Base-by-base conservation (phyloP, 2,329 filamentous ascomycete species). In the Neofusicoccum umdonicola region DNA sequence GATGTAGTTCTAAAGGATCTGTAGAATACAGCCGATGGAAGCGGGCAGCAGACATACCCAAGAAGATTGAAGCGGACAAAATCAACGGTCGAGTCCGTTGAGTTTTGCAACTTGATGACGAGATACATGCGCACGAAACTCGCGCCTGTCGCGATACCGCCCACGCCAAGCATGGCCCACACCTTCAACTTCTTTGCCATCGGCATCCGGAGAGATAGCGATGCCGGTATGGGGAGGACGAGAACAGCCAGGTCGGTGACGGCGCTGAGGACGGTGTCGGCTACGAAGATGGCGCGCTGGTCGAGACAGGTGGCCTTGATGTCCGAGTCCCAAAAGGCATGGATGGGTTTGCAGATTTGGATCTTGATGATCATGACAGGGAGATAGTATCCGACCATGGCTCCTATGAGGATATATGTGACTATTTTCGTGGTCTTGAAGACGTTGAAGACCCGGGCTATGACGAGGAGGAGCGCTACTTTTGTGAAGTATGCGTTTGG, bases 241-340 rank as follows among this genome's bases (percentile, higher is more conserved):
- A 79, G 68, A 17, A 78, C 74, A 42, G 75, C 68, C 27, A 74
- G 63, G 62, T 78, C 76, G 22, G 73, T 77, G 5, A 77, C 41
- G 13, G 75, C 71, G 47, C 72, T 74, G 12, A 77, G 65, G 12
- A 70, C 66, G 1, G 74, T 69, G 47, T 78, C 77, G 9, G 72
- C 69, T 3, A 74, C 68, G 64, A 78, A 79, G 5, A 79, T 51
- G 27, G 69, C 70, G 4, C 69, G 64, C 47, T 76, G 71, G 17
- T 77, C 68, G 17, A 79, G 67, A 63, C 77, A 79, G 9, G 3
- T 51, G 6, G 47, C 3, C 19, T 51, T 12, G 11, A 15, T 9
- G 47, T n/a, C 15, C 12, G 62, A 67, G 7, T 63, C 62, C 71
- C 71, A 74, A 47, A 69, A 69, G 3, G 66, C 67, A 13, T 61